Evolutionary conservation across 2,329 filamentous ascomycete genomes (phyloP).

Genomic region (Acephala macrosclerotiorum): DNA sequence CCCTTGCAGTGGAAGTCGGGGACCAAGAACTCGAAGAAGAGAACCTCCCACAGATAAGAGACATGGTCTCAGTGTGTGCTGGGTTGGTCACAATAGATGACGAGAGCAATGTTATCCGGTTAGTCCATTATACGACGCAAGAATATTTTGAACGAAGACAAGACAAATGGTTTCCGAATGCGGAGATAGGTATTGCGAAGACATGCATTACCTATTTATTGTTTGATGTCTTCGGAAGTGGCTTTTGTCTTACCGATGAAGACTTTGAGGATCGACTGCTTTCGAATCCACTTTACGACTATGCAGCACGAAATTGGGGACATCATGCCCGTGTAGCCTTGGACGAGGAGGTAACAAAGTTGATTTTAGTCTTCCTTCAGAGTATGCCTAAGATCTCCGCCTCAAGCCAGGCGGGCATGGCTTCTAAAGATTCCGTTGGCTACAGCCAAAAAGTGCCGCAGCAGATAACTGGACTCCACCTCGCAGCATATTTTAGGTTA

Average conservation of each 20-base stretch:
- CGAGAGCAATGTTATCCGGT: neutral
- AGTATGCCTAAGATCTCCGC: neutral
- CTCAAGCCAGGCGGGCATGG: neutral
- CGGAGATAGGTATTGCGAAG: neutral
- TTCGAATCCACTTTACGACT: neutral
- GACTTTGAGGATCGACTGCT: neutral
- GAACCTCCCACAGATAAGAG: neutral
- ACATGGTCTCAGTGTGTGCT: neutral
- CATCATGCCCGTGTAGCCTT: neutral
- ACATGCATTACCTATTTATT: neutral
- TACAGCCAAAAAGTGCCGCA: neutral
- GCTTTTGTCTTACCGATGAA: neutral
- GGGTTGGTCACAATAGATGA: neutral
- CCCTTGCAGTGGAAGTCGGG: neutral
- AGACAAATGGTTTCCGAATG: neutral
- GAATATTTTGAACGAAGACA: neutral
- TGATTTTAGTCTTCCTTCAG: neutral
- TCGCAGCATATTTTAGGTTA: too few relatives aligned
- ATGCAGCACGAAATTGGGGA: neutral
- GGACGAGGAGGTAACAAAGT: neutral
- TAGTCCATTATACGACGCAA: neutral
- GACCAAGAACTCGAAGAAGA: neutral
- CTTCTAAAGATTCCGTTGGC: neutral
- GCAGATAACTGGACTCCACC: too few relatives aligned
- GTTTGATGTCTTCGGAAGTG: neutral